These are phyloP conservation scores for Fusarium staphyleae DNA, from an alignment of 2,329 filamentous ascomycete genomes.

Conservation along the genomic window DNA sequence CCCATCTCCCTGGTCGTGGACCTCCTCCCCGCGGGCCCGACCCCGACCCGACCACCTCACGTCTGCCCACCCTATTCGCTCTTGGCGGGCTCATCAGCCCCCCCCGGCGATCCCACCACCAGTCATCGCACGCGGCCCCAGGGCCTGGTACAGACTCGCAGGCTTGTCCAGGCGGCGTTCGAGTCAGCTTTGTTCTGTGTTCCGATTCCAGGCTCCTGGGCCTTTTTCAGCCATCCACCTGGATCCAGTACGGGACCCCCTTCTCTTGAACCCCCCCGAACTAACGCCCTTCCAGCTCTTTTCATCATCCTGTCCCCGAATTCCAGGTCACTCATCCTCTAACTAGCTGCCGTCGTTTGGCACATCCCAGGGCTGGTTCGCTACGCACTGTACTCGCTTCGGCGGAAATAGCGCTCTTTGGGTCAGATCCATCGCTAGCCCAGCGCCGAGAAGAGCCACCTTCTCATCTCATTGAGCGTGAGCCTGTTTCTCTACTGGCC, in stretches of 20 bases:
- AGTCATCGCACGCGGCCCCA: neutral
- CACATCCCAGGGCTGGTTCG: neutral
- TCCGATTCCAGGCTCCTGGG: conserved; percentile 42
- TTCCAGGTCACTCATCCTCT: neutral
- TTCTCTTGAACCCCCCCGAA: neutral
- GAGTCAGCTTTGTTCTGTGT: conserved; percentile 37
- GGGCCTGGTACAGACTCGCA: conserved; percentile 1
- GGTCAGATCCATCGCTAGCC: neutral
- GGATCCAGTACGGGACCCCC: neutral
- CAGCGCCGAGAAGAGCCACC: conserved; percentile 6
- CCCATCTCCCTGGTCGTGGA: conserved; percentile 39
- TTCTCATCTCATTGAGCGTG: conserved; percentile 15
- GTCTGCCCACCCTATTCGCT: conserved; percentile 21
- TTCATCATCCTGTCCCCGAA: neutral
- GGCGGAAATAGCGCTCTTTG: conserved; percentile 19
- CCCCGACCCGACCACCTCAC: conserved; percentile 16
- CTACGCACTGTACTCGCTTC: conserved; percentile 24
- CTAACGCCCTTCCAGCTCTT: neutral
- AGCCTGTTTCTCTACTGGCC: conserved; percentile 10
- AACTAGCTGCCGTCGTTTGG: neutral
- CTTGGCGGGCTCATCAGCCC: conserved; percentile 8
- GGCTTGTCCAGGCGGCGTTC: conserved; percentile 30
- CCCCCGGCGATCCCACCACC: conserved; percentile 20
- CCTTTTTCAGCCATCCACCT: conserved; percentile 25
- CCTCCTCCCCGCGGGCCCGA: conserved; percentile 4